Evolutionary conservation across 305 asterid genomes (phyloP), one percentile per base, ranked within the genome.

Genomic region (Fraxinus albicans): DNA sequence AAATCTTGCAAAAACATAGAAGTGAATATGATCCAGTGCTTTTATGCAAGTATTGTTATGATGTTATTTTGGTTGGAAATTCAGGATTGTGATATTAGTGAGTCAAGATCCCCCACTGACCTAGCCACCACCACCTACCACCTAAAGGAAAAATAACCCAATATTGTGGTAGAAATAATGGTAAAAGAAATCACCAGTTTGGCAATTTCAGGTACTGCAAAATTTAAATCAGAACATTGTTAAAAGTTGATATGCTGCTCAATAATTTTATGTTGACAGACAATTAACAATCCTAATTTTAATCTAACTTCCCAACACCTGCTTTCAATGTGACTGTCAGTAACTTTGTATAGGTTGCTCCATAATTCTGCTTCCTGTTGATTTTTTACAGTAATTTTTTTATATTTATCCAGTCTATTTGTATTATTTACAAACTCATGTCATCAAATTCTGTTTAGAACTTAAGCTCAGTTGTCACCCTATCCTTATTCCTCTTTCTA

Each of bases 111-210:
- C 33, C 73, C 34, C 27, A 58, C 12, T 8, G 10, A 58, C 12
- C 69, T 58, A 58, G 34, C 33, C 34, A 0, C 63, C 63, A 17
- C 23, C 63, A 63, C 73, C 67, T 63, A 63, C 73, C 73, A 63
- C 34, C 17, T 23, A 25, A 63, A 23, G 73, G 34, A 63, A 63
- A 63, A 63, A 23, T 63, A 63, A 3, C n/a, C 67, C 25, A 55
- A 55, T 55, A 1, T 53, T 42, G 89, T 93, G 67, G 96, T 65
- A 65, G 36, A 21, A 25, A 27, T 65, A 27, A 65, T 25, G 73
- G 73, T 25, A 21, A 60, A 50, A 19, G 73, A 65, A 65, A 65
- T 65, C 34, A 15, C 35, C 34, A 65, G 73, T 10, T 4, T 23
- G 73, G n/a, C 35, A 65, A 65, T 65, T 65, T 65, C 34, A 65